Evolutionary conservation across 1,139 yeast genomes (phyloP), one percentile per base, ranked within the genome.

Genomic region (Zygoascus meyerae): DNA sequence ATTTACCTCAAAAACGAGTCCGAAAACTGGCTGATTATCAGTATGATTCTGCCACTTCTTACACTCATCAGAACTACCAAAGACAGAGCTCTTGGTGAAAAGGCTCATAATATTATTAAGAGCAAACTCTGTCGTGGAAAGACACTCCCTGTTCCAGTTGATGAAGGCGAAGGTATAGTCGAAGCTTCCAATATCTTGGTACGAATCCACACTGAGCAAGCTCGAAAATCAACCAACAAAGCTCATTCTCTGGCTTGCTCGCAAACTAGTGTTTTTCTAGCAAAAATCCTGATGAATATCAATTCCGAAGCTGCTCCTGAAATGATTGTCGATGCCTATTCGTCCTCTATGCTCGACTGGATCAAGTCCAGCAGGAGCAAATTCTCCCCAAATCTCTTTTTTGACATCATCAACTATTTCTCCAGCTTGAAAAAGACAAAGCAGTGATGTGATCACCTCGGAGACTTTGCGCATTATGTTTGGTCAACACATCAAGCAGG

Each of bases 341-440:
- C 75, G 3, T 63, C 62, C 0, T 68, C 84, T 9, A 59, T 86
- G 62, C 76, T 78, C 55, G 59, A 63, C 16, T 87, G 95, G 95
- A 75, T 81, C 42, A 56, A 55, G 28, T 65, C 50, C 32, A 58
- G 68, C 34, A 68, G 68, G 43, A 72, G 78, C 49, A 79, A 77
- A 57, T 69, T 79, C 37, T 78, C 77, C 29, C 74, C 86, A 2
- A 73, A 78, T 11, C 63, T 86, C 59, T 86, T 86, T 64, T 75
- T 80, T 55, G 97, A 89, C 57, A 79, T 87, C 52, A 74, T 85
- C 59, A 87, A 87, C 65, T 89, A 95, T 94, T 62, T 86, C 44
- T 75, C 75, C 48, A 69, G 83, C 5, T 75, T 53, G 37, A 48
- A 65, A 50, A 69, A 49, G 38, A 42, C 48, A 8, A 34, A 28